Base-by-base conservation (phyloP, 345 rosid genomes). In the Eucalyptus sp. region DNA sequence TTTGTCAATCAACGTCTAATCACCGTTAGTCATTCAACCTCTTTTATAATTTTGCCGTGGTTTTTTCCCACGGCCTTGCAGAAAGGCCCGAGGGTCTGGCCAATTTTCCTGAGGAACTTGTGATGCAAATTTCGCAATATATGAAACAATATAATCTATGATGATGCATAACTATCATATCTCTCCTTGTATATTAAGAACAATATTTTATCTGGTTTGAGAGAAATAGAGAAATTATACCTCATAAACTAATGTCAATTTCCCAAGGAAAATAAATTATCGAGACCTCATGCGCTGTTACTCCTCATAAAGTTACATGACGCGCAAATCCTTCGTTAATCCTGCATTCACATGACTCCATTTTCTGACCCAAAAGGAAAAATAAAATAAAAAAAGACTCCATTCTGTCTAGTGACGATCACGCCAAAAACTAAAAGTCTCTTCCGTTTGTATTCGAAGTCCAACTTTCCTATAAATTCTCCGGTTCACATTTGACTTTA, bases 261-360 rank as follows among this genome's bases (percentile, higher is more conserved):
- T 27, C 15, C 4, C 66, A 25, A 27, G n/a, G 15, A 60, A 58
- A 25, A 25, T 11, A 27, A 60, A 10, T 10, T 60, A 11, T 25
- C 66, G 7, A 0, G 68, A 62, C 8, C 31, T 5, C 31, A 12
- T 27, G 0, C 8, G 0, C n/a, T 0, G 17, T 29, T 29, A 7
- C 33, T 62, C 15, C 68, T 27, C 68, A 1, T 13, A 29, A 13
- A 3, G 9, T 51, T 51, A 51, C 0, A 17, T 7, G 8, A 0
- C 33, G 0, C 17, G 7, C 16, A 14, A 62, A 62, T 62, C 68
- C 17, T 27, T 13, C 0, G 31, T 51, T 0, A 6, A 51, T 7
- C 8, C 54, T 16, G 8, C 54, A 17, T 51, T 20, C 3, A 50
- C 0, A 16, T 2, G 54, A 15, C 20, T 50, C 54, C 20, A 50